Percentiles rank a stretch among this genome's conserved stretches.
phyloP scores from a whole-genome alignment of 2,329 filamentous ascomycete genomes.

The Neodidymelliopsis sp. region DNA sequence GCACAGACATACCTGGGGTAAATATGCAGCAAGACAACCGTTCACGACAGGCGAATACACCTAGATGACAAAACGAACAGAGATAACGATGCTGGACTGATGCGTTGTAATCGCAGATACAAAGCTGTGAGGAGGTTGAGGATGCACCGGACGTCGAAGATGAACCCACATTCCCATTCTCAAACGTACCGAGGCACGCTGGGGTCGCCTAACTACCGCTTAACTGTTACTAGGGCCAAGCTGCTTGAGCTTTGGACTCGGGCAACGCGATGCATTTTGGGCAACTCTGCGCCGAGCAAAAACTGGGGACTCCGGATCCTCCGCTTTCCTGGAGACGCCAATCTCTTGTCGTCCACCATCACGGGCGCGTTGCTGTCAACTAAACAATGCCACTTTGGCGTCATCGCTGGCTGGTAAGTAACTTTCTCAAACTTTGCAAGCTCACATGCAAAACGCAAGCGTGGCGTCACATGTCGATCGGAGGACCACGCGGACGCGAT shows the following conservation, averaged over 20 bases:
- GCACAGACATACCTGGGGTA: conserved; percentile 16
- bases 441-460: conserved; percentile 19
- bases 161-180: conserved; percentile 16
- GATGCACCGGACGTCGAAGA: conserved; percentile 6
- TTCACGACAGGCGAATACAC: conserved; percentile 2
- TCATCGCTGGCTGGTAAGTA: background rate
- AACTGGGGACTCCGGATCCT: conserved; percentile 16
- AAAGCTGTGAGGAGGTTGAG: conserved; percentile 7
- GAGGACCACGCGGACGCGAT: conserved; percentile 21
- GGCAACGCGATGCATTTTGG: conserved; percentile 6
- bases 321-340: conserved; percentile 14
- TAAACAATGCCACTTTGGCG: background rate
- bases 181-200: conserved; percentile 16
- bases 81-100: background rate
- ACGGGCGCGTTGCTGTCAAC: background rate
- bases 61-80: background rate
- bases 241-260: conserved; percentile 12
- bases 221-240: conserved; percentile 9
- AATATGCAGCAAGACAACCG: conserved; percentile 5
- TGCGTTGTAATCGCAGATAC: conserved; percentile 6
- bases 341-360: conserved; percentile 3
- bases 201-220: background rate
- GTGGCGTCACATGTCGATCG: conserved; percentile 26
- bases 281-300: conserved; percentile 6
- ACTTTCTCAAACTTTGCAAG: background rate